Evolutionary conservation across 495 filamentous ascomycete species (phyloP), one percentile per base, ranked within the genome.

Genomic region (Penicillium riverlandense): DNA sequence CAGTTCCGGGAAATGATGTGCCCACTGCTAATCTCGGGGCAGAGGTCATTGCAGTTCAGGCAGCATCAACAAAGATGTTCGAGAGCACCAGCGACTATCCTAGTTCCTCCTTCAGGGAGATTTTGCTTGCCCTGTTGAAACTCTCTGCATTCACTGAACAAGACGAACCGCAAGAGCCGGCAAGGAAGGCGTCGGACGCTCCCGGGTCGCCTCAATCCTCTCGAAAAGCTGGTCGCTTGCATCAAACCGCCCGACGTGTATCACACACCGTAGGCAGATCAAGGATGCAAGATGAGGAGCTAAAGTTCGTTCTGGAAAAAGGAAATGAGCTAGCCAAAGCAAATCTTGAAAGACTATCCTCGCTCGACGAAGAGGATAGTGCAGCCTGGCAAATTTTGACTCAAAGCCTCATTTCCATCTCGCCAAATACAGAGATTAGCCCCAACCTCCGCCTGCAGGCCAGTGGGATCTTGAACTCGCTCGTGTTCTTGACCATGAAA

Each of bases 41-140:
- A 5, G 92, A 97, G 54, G 83, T 94, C 6, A 74, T 84, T 41
- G 91, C 92, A 15, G 91, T 95, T 2, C 86, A 96, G 57, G 77
- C 82, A n/a, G 94, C 91, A 4, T 86, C 89, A 2, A 78, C 79
- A 3, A 83, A 91, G 46, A 71, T 98, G 46, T 83, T 96, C 46
- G 91, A 97, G 63, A 90, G 86, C 49, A 96, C 89, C 0, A 72
- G 79, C 37, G 90, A 95, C 50, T 95, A 90, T 49, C 87, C 90
- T 1, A 86, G 88, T 55, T 66, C 76, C 27, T 71, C 89, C 0
- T 97, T 96, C 46, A 67, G 83, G n/a, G 78, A 85, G 38, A 76
- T 96, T 6, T 69, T 96, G 5, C 66, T 69, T 34, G 84, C 90
- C 1, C 72, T 96, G 4, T 86, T 88, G 35, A 71, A 75, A 36